These are phyloP conservation scores for Magnolia kwangsiensis DNA, from an alignment of 164 flowering plant genomes.

Conservation along the genomic window DNA sequence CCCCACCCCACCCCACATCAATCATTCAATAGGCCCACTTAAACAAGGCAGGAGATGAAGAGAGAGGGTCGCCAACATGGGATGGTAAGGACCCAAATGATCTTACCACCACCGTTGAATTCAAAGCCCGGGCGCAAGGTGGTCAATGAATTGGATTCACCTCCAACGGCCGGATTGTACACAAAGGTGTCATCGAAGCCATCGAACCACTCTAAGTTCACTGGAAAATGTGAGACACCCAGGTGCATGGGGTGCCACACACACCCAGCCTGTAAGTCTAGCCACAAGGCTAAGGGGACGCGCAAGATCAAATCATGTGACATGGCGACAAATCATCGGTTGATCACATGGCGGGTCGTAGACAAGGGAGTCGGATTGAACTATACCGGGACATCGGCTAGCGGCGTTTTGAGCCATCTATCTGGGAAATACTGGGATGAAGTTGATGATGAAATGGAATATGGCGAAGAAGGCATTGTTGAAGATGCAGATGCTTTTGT, in stretches of 20 bases:
- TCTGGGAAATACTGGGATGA: conserved; percentile 10
- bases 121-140: background rate
- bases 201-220: conserved; percentile 79
- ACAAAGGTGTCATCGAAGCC: conserved; percentile 54
- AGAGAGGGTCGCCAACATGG: conserved; percentile 77
- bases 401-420: conserved; percentile 31
- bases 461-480: background rate
- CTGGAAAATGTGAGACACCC: conserved; percentile 51
- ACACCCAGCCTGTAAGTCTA: conserved; percentile 48
- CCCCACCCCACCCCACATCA: background rate
- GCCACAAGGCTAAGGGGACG: conserved; percentile 54
- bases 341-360: conserved; percentile 5
- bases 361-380: conserved; percentile 11
- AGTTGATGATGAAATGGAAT: background rate
- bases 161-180: background rate
- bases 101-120: conserved; percentile 4
- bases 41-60: conserved; percentile 41
- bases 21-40: no score
- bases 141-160: background rate
- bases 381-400: conserved; percentile 36
- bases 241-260: conserved; percentile 44
- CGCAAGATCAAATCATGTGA: conserved; percentile 34
- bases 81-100: conserved; percentile 32
- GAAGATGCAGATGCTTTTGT: background rate
- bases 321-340: conserved; percentile 15